Percentiles rank a stretch among this genome's conserved stretches.
Evolutionary conservation across 352 stramenopile species (phyloP).

Genomic region (Globisporangium apiculatum): DNA sequence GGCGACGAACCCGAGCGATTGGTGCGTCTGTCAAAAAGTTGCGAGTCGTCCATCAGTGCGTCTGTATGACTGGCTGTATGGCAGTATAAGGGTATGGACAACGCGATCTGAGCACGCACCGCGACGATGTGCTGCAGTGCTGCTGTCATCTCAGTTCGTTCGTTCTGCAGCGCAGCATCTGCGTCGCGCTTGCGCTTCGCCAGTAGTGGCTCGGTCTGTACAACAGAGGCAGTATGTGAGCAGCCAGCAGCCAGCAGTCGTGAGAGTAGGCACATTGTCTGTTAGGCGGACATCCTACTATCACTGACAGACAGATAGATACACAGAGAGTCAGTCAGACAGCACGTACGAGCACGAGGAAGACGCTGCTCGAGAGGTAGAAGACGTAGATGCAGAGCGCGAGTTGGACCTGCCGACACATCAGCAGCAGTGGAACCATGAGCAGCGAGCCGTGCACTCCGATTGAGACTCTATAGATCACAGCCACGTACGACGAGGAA

Average conservation of each 20-base stretch:
- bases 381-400: constrained; percentile 46
- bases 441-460: not conserved
- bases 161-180: constrained; percentile 1
- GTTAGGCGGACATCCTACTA: no score
- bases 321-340: not conserved
- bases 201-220: constrained; percentile 33
- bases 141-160: constrained; percentile 17
- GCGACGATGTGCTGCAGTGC: constrained; percentile 50
- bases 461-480: not conserved
- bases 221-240: not conserved
- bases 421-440: not conserved
- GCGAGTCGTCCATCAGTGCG: no score
- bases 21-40: constrained; percentile 31
- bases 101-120: constrained; percentile 16
- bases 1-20: constrained; percentile 60
- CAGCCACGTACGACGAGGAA: constrained; percentile 32
- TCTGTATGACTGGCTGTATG: no score
- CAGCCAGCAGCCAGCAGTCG: no score
- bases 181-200: not conserved
- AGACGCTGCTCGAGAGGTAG: constrained; percentile 42
- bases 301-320: no score
- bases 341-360: constrained; percentile 34
- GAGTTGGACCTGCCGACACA: constrained; percentile 27
- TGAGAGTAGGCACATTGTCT: no score
- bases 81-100: no score